Conservation (phyloP, 176 grass and related monocot genomes). For the Pontederia paniculata region DNA sequence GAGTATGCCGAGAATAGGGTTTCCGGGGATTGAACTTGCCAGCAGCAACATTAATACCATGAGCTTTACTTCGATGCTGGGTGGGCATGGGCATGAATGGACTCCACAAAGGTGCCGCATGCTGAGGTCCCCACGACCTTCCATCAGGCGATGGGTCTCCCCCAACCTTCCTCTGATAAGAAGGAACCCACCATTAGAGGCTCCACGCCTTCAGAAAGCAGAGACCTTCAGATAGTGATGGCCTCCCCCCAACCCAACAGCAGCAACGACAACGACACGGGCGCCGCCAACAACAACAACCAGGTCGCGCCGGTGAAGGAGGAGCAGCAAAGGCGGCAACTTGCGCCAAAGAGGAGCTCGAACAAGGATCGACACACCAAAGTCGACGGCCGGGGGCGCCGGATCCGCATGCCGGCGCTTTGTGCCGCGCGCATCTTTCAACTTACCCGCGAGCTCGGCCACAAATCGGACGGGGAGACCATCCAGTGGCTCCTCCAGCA, state of each 20-base stretch:
- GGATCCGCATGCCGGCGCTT: slow-evolving; percentile 58
- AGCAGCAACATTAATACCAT: slow-evolving; percentile 28
- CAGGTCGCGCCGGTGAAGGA: slow-evolving; percentile 11
- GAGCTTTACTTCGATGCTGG: slow-evolving; percentile 57
- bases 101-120: slow-evolving; percentile 6
- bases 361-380: slow-evolving; percentile 92
- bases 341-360: slow-evolving; percentile 70
- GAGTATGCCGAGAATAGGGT: slow-evolving; percentile 15
- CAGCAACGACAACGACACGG: too few species aligned
- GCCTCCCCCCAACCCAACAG: slow-evolving; percentile 5
- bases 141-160: background rate
- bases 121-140: slow-evolving; percentile 7
- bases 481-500: slow-evolving; percentile 90
- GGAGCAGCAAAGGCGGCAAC: slow-evolving; percentile 30
- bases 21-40: slow-evolving; percentile 12
- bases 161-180: background rate
- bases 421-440: slow-evolving; percentile 87
- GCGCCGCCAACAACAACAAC: slow-evolving; percentile 16
- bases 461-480: slow-evolving; percentile 85
- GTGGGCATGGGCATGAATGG: slow-evolving; percentile 39
- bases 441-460: slow-evolving; percentile 70
- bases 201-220: slow-evolving; percentile 2
- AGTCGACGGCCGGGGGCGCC: slow-evolving; percentile 62
- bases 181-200: background rate
- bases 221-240: background rate